Percentiles rank a stretch among this genome's conserved stretches.
These are phyloP conservation scores for Dactylis glomerata DNA, from an alignment of 176 grass and related monocot genomes.

Conservation along the genomic window DNA sequence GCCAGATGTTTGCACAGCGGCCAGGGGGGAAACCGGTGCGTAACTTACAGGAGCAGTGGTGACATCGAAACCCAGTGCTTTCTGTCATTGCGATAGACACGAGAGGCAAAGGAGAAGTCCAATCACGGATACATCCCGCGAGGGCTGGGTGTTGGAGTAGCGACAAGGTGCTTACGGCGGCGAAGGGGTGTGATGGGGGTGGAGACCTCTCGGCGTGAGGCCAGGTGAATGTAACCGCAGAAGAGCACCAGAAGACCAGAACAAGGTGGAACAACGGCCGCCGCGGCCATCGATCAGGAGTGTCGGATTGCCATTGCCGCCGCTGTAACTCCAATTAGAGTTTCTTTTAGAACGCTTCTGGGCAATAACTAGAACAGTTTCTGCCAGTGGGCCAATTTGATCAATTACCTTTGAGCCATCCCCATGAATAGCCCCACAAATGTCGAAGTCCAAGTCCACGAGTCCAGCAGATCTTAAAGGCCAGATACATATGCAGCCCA, in stretches of 20 bases:
- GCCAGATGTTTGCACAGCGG: background rate
- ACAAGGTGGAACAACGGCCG: slow-evolving; percentile 63
- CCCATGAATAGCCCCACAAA: background rate
- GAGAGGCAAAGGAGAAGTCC: background rate
- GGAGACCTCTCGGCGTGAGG: slow-evolving; percentile 41
- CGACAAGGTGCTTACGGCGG: slow-evolving; percentile 35
- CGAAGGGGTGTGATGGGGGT: background rate
- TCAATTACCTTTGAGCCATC: background rate
- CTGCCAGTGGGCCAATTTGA: background rate
- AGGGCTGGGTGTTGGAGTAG: background rate
- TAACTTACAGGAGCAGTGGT: slow-evolving; percentile 66
- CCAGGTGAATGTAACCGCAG: slow-evolving; percentile 57
- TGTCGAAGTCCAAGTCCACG: background rate
- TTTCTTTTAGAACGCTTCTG: background rate
- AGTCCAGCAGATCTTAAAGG: background rate
- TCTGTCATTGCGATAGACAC: slow-evolving; percentile 52
- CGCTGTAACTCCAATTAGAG: slow-evolving; percentile 19
- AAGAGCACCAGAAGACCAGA: slow-evolving; percentile 58
- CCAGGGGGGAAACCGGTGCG: background rate
- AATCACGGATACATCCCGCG: background rate
- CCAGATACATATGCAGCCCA: background rate
- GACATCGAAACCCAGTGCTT: slow-evolving; percentile 67
- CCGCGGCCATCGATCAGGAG: slow-evolving; percentile 46
- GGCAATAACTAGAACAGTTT: background rate
- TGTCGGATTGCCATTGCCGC: slow-evolving; percentile 49